A percentile compares a stretch with the other conserved stretches of the same genome.
phyloP scores from a whole-genome alignment of 106 monocot species.

The Dendrobium nobile region DNA sequence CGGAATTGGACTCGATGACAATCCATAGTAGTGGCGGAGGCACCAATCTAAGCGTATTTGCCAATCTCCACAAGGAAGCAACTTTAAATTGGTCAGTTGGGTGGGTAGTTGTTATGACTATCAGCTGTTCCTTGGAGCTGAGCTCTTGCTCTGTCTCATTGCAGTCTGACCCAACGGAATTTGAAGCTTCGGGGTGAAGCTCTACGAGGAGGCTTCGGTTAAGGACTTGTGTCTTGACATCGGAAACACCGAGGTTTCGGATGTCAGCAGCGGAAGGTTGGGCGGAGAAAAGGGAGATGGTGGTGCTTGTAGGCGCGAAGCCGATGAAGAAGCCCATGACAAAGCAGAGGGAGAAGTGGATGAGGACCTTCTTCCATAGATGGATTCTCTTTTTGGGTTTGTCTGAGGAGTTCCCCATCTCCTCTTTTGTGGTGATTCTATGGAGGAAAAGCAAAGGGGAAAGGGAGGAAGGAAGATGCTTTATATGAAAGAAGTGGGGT shows the following conservation, averaged over 20 bases:
- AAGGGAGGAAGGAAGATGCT: background rate
- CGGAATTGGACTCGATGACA: slow-evolving; percentile 28
- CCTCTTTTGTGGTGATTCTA: background rate
- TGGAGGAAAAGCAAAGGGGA: background rate
- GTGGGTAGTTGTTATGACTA: slow-evolving; percentile 33
- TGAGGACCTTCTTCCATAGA: slow-evolving; percentile 73
- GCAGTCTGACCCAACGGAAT: background rate
- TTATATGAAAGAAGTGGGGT: background rate
- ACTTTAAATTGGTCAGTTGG: slow-evolving; percentile 4
- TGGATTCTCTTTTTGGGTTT: slow-evolving; percentile 57
- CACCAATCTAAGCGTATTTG: slow-evolving; percentile 37
- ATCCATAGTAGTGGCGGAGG: slow-evolving; percentile 57
- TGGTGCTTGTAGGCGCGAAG: slow-evolving; percentile 53
- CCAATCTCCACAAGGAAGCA: slow-evolving; percentile 21
- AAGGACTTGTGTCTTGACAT: background rate
- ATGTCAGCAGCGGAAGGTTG: background rate
- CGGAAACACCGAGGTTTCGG: slow-evolving; percentile 9
- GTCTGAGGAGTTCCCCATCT: slow-evolving; percentile 42
- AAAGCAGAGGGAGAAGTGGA: slow-evolving; percentile 90
- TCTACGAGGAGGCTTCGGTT: background rate
- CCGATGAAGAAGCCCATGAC: slow-evolving; percentile 87
- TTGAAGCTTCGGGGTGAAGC: background rate
- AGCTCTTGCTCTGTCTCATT: background rate
- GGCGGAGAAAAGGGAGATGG: slow-evolving; percentile 22
- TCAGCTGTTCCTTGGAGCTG: slow-evolving; percentile 9